Evolutionary conservation across 2,329 filamentous ascomycete species (phyloP), one percentile per base, ranked within the genome.

Genomic region (Hymenoscyphus occultus): DNA sequence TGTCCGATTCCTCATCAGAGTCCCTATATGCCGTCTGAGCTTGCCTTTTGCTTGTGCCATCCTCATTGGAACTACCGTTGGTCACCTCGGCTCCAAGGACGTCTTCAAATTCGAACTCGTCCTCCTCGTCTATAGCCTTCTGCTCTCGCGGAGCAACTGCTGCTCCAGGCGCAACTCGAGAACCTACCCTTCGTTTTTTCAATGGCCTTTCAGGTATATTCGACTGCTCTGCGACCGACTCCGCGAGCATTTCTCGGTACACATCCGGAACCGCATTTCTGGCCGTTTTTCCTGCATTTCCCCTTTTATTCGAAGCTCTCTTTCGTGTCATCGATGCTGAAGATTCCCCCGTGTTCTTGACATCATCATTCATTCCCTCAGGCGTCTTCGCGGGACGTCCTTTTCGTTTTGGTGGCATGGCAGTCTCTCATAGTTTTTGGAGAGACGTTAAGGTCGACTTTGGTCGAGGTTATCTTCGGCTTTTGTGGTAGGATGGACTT

Each of bases 1-100:
- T 82, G 12, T 78, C 79, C 12, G 84, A 85, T 19, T 75, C 74
- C n/a, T 84, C 84, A 66, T 85, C 84, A 14, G 82, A 82, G 39
- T 83, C 79, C 74, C 77, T 67, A 72, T 81, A 77, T 70, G 79
- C 68, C 56, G 76, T 74, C 70, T 79, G 75, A 69, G 75, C 72
- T 28, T 57, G 65, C 63, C 64, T 73, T 45, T 45, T 45, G 1
- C 3, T 51, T 28, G 65, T 48, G 7, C 63, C 60, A 12, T 61
- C 66, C 14, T n/a, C 66, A 13, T 63, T 39, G n/a, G 57, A 62
- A 5, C n/a, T 40, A 12, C 39, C 31, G 16, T 63, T 59, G 3
- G 13, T 22, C 1, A 1, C 16, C 5, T 42, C 61, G 2, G n/a
- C 9, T 28, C 14, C 64, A 32, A 73, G 67, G 22, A 75, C 70